A percentile compares a stretch with the other conserved stretches of the same genome.
phyloP scores from a whole-genome alignment of 148 eudicot species.

The Silene latifolia region DNA sequence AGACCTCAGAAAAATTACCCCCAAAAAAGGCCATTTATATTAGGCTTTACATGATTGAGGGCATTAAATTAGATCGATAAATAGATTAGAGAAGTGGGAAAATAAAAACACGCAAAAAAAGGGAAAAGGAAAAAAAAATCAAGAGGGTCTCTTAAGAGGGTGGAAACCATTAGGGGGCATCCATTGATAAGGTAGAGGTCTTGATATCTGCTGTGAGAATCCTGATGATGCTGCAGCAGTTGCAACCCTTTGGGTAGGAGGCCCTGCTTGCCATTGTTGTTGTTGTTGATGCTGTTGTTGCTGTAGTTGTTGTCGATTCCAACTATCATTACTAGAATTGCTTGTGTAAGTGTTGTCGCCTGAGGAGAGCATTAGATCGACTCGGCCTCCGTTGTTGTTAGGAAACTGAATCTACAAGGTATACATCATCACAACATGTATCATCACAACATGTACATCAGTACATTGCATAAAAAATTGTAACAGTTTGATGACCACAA shows the following conservation, averaged over 20 bases:
- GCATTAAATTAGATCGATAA: slow-evolving; percentile 7
- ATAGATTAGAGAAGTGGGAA: background rate
- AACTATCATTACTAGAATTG: background rate
- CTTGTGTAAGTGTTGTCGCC: background rate
- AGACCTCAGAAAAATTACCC: background rate
- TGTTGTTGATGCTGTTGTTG: slow-evolving; percentile 24
- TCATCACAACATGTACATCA: background rate
- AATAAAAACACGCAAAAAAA: background rate
- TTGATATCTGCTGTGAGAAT: slow-evolving; percentile 77
- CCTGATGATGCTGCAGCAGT: slow-evolving; percentile 99
- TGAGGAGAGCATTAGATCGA: slow-evolving; percentile 26
- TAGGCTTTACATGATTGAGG: slow-evolving; percentile 28
- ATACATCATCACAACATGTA: background rate
- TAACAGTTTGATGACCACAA: no score
- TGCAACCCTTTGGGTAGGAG: slow-evolving; percentile 44
- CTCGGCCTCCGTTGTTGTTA: slow-evolving; percentile 46
- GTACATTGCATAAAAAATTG: background rate
- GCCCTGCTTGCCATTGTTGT: slow-evolving; percentile 40
- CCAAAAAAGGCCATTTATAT: slow-evolving; percentile 15
- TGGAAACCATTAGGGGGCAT: slow-evolving; percentile 56
- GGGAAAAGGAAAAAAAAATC: background rate
- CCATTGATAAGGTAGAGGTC: slow-evolving; percentile 39
- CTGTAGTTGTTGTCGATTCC: slow-evolving; percentile 16
- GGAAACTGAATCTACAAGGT: slow-evolving; percentile 40
- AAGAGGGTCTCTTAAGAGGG: slow-evolving; percentile 53